phyloP scores from a whole-genome alignment of 2,329 filamentous ascomycete genomes.

The Trichoderma aggressivum region DNA sequence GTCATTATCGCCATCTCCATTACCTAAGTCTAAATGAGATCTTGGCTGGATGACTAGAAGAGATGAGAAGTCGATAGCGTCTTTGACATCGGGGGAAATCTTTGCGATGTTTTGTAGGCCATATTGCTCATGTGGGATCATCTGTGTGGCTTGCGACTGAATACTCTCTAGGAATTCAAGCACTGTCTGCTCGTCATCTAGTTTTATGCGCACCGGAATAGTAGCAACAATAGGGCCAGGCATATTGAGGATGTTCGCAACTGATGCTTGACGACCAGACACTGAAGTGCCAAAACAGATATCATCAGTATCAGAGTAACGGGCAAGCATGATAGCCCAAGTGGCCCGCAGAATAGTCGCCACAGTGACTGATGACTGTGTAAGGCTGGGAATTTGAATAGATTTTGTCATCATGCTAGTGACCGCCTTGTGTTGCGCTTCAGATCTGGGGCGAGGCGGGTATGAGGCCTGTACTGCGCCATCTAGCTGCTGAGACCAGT shows the following conservation, averaged over 20 bases:
- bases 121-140: constrained; percentile 9
- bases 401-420: neutral
- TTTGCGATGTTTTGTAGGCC: constrained; percentile 8
- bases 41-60: constrained; percentile 4
- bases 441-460: constrained; percentile 6
- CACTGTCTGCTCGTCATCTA: constrained; percentile 14
- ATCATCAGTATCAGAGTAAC: constrained; percentile 7
- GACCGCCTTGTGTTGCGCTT: neutral
- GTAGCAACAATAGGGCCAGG: constrained; percentile 21
- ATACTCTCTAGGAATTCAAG: constrained; percentile 18
- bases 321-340: constrained; percentile 25
- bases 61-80: constrained; percentile 1
- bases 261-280: constrained; percentile 21
- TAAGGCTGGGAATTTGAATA: neutral
- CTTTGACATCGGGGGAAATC: neutral
- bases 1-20: neutral
- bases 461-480: constrained; percentile 13
- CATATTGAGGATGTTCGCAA: constrained; percentile 17
- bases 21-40: neutral
- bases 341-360: constrained; percentile 27
- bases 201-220: constrained; percentile 20
- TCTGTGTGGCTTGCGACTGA: constrained; percentile 18
- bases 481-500: constrained; percentile 21
- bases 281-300: constrained; percentile 17
- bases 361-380: constrained; percentile 14